phyloP scores from a whole-genome alignment of 2,329 filamentous ascomycete genomes.

The Exophiala mesophila region DNA sequence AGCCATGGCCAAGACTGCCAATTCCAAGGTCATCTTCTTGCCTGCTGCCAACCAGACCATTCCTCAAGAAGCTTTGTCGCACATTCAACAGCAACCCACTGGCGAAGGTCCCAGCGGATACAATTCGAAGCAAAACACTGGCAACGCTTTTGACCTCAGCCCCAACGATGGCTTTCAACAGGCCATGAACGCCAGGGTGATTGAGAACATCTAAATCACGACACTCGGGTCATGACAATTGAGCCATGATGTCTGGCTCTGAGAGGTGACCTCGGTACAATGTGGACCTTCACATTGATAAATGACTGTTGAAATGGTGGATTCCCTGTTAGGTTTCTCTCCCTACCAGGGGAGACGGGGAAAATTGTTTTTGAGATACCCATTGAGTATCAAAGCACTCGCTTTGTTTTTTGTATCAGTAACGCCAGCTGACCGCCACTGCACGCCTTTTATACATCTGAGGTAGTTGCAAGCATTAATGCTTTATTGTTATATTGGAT shows the following conservation, averaged over 20 bases:
- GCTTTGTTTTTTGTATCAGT: conserved; percentile 2
- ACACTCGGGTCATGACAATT: too few relatives aligned
- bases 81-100: conserved; percentile 37
- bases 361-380: conserved; percentile 4
- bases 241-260: too few relatives aligned
- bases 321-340: too few relatives aligned
- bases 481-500: too few relatives aligned
- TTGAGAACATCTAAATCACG: conserved; percentile 79
- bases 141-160: conserved; percentile 34
- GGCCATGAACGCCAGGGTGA: conserved; percentile 73
- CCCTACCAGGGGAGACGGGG: not conserved
- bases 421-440: too few relatives aligned
- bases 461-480: too few relatives aligned
- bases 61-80: conserved; percentile 45
- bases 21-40: conserved; percentile 81
- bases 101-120: conserved; percentile 53
- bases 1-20: conserved; percentile 91
- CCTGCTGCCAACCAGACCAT: conserved; percentile 60
- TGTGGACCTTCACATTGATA: too few relatives aligned
- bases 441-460: too few relatives aligned
- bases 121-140: conserved; percentile 33
- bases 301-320: too few relatives aligned
- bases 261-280: too few relatives aligned
- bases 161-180: conserved; percentile 63
- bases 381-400: conserved; percentile 4